Evolutionary conservation across 192 early-diverging fungal genomes (phyloP), one percentile per base, ranked within the genome.

Genomic region (Geranomyces variabilis): DNA sequence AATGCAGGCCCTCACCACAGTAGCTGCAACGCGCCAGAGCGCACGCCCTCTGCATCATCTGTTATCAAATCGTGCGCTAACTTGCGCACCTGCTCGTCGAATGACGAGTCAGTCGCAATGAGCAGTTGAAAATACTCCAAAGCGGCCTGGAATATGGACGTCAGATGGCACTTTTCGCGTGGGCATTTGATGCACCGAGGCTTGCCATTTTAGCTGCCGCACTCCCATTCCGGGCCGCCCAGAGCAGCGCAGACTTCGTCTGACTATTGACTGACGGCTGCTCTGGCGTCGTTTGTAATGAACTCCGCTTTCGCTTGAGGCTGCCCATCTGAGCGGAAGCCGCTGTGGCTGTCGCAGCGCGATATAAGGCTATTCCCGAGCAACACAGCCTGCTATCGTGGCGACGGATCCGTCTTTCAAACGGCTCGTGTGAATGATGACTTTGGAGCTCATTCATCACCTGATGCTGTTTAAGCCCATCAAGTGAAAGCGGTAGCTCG

Each of bases 21-120:
- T 15, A 66, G 49, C 33, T 66, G 62, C 13, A 73, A 6, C 41
- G 71, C 62, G 19, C 2, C 19, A 21, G 66, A 6, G 8, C 71
- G 71, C n/a, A 73, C 71, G 4, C 43, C 51, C 26, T 57, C 55
- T 0, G n/a, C 10, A 44, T 73, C 63, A 58, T 64, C 62, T 5
- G 44, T n/a, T n/a, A 73, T 21, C 2, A 58, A 36, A 6, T 44
- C 36, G 13, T 51, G n/a, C 21, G 34, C 60, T 36, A 46, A 13
- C 21, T 41, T 19, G 15, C 12, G 33, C n/a, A 64, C 12, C 9
- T 64, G 4, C 4, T 19, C 15, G 21, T 64, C 41, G 14, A n/a
- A 14, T 24, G 34, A 41, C 41, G 43, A 64, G 43, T 33, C 15
- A 2, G 41, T 21, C 8, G 34, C 28, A 24, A 64, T 45, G 17